These are phyloP conservation scores for Gaertneriomyces semiglobifer DNA, from an alignment of 192 early-diverging fungal species.

Conservation along the genomic window DNA sequence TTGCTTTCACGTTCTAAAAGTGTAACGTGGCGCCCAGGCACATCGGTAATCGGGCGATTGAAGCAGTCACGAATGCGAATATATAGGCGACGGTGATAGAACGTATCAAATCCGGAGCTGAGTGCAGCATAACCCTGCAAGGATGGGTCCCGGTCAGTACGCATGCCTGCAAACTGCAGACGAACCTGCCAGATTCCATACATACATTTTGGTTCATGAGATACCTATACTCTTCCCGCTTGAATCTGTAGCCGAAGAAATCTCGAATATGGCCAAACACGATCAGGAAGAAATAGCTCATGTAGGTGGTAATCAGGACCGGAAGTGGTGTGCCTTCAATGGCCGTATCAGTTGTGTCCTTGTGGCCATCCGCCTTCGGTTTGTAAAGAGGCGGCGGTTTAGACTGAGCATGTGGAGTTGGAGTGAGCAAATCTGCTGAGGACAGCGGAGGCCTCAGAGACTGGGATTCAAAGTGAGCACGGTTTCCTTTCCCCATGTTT, in stretches of 20 bases:
- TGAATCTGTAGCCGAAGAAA: conserved; percentile 81
- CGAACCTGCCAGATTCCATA: not conserved
- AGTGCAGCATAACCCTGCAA: conserved; percentile 78
- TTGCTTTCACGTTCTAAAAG: conserved; percentile 80
- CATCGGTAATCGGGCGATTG: conserved; percentile 90
- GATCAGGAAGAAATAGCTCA: conserved; percentile 91
- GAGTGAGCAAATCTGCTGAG: conserved; percentile 35
- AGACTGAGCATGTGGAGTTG: not conserved
- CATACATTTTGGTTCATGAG: conserved; percentile 44
- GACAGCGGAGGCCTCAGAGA: conserved; percentile 30
- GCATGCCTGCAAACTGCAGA: no score
- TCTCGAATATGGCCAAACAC: conserved; percentile 90
- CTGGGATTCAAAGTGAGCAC: conserved; percentile 38
- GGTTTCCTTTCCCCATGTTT: conserved; percentile 47
- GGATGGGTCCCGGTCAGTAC: not conserved
- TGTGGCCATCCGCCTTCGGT: not conserved
- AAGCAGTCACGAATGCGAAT: conserved; percentile 86
- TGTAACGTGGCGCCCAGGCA: conserved; percentile 82
- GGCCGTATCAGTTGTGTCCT: conserved; percentile 23
- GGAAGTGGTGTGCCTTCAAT: conserved; percentile 74
- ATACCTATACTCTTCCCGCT: conserved; percentile 67
- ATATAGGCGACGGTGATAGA: conserved; percentile 90
- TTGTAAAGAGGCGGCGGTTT: conserved; percentile 19
- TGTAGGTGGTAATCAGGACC: conserved; percentile 89
- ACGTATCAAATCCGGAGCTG: conserved; percentile 93